Base-by-base conservation (phyloP, 805 yeast species). In the Kodamaea hsintzibuensis region DNA sequence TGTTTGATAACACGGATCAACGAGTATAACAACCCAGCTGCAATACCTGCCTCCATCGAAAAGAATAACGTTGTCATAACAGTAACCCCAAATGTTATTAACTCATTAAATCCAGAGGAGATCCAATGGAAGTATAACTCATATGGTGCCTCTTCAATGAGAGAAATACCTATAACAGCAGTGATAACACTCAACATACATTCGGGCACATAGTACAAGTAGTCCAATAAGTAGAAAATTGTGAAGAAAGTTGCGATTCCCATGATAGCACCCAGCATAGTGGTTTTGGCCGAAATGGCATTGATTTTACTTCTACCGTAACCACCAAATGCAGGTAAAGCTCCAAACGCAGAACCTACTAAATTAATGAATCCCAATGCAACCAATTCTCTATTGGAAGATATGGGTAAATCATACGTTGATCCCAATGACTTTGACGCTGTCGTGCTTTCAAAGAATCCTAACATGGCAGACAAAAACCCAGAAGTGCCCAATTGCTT, bases 241-340 rank as follows among this genome's bases (percentile, higher is more conserved):
- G 90, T 85, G 14, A 89, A 57, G 46, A 91, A 69, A 0, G 97
- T 86, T 4, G 86, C 75, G 1, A 82, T n/a, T 0, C 96, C 93
- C 86, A 92, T 87, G 9, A 89, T 81, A 3, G 84, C 83, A 0
- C 96, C 96, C n/a, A 95, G 82, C 65, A 86, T 74, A 9, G 92
- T 92, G 0, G 97, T 89, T 58, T 82, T 83, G 0, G 96, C 98
- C 12, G 91, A 84, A 50, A 91, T 74, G 1, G 92, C 88, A 71
- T 93, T 93, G 55, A 93, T 85, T 63, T 89, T 91, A 14, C 96
- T 88, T 62, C 98, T 80, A 1, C 97, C 98, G 65, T 92, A 93
- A 0, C 98, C 98, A 8, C 98, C 99, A 77, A 92, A 92, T 0
- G 96, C 83, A 0, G 99, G 98, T 13, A 93, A 73, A 0, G 91